Evolutionary conservation across 805 yeast species (phyloP).

Genomic region (Candida argentea): DNA sequence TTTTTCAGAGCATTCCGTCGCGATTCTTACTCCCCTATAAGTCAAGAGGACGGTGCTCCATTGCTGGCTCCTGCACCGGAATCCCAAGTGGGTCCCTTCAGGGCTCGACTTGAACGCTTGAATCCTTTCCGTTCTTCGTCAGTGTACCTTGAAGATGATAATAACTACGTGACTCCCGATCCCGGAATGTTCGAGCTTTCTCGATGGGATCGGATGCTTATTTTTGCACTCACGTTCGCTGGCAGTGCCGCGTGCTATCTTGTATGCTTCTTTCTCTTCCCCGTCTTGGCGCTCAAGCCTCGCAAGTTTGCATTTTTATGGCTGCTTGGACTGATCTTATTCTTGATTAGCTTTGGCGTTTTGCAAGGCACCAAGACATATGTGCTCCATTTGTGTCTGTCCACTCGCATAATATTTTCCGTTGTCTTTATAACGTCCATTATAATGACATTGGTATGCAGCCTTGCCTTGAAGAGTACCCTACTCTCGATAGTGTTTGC

Average conservation of each 20-base stretch:
- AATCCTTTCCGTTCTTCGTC: conserved; percentile 30
- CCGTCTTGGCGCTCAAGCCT: conserved; percentile 32
- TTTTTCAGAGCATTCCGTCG: conserved; percentile 25
- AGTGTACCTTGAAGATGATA: conserved; percentile 32
- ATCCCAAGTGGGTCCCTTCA: conserved; percentile 13
- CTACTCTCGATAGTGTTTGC: conserved; percentile 32
- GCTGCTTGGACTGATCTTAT: conserved; percentile 37
- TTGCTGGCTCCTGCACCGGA: conserved; percentile 32
- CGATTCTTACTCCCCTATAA: conserved; percentile 20
- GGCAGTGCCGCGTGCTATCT: conserved; percentile 32
- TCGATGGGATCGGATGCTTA: conserved; percentile 37
- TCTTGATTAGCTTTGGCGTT: conserved; percentile 36
- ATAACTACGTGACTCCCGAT: conserved; percentile 32
- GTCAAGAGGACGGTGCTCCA: conserved; percentile 24
- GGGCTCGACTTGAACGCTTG: conserved; percentile 20
- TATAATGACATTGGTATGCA: conserved; percentile 26
- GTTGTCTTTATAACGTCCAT: conserved; percentile 29
- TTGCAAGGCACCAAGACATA: conserved; percentile 33
- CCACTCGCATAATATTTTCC: conserved; percentile 30
- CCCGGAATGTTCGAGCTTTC: conserved; percentile 35
- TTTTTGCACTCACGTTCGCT: conserved; percentile 33
- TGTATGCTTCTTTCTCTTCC: conserved; percentile 34
- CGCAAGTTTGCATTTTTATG: conserved; percentile 37
- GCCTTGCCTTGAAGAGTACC: conserved; percentile 27
- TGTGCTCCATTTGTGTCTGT: conserved; percentile 30